Conservation (phyloP, 352 stramenopile species). For the Pythium chondricola region DNA sequence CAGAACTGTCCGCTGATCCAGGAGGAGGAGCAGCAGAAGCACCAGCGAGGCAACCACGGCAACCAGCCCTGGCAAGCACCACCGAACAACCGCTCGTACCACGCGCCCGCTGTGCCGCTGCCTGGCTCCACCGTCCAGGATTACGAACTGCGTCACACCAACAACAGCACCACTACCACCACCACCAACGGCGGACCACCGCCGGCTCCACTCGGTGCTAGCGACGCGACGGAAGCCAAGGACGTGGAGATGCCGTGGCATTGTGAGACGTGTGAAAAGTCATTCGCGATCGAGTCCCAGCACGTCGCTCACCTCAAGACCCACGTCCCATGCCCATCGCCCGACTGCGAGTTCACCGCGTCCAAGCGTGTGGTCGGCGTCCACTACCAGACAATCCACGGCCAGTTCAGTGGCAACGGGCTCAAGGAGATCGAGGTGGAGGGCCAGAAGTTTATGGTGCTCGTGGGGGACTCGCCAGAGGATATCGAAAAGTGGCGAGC, state of each 20-base stretch:
- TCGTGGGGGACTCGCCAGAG: conserved; percentile 73
- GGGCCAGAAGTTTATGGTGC: conserved; percentile 83
- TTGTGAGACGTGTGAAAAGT: conserved; percentile 70
- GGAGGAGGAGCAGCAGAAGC: conserved; percentile 20
- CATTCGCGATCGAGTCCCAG: conserved; percentile 63
- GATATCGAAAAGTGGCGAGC: conserved; percentile 78
- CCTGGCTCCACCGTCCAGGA: background rate
- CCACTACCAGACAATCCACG: conserved; percentile 64
- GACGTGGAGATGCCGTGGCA: conserved; percentile 23
- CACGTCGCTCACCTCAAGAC: conserved; percentile 63
- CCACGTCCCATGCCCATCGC: conserved; percentile 52
- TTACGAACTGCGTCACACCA: background rate
- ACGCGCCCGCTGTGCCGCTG: background rate
- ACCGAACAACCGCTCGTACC: background rate
- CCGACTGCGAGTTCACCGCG: conserved; percentile 57
- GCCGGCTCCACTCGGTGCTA: background rate
- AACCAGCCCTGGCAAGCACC: background rate
- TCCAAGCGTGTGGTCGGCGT: conserved; percentile 71
- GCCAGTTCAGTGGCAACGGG: conserved; percentile 57
- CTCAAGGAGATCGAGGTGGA: conserved; percentile 82
- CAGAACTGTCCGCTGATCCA: conserved; percentile 47
- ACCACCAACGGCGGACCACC: background rate
- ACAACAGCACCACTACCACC: background rate
- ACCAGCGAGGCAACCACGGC: conserved; percentile 3
- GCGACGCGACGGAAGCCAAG: background rate